Percentiles rank a stretch among this genome's conserved stretches.
phyloP scores from a whole-genome alignment of 1,139 yeast genomes.

The Meyerozyma smithsonii region DNA sequence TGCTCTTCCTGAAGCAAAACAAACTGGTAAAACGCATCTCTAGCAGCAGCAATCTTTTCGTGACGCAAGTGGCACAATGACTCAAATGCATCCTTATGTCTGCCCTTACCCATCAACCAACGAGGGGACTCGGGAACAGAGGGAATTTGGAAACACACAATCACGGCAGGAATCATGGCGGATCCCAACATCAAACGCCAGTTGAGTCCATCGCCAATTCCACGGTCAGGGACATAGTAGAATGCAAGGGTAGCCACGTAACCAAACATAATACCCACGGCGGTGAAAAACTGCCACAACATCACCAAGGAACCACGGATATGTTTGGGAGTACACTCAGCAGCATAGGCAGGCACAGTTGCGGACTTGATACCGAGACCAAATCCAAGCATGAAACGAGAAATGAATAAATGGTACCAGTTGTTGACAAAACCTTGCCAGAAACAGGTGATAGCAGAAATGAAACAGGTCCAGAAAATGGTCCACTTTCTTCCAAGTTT shows the following conservation, averaged over 20 bases:
- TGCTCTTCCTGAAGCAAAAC: slow-evolving; percentile 56
- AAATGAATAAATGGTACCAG: slow-evolving; percentile 75
- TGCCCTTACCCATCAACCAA: slow-evolving; percentile 26
- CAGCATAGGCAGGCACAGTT: slow-evolving; percentile 77
- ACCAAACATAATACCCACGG: slow-evolving; percentile 81
- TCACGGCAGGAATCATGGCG: slow-evolving; percentile 67
- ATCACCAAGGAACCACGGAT: slow-evolving; percentile 78
- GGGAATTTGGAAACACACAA: slow-evolving; percentile 64
- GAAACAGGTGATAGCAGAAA: slow-evolving; percentile 64
- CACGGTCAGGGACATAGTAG: slow-evolving; percentile 28
- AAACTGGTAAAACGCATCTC: slow-evolving; percentile 25
- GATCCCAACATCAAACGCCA: slow-evolving; percentile 85
- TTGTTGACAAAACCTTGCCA: slow-evolving; percentile 72
- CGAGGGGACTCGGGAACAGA: slow-evolving; percentile 33
- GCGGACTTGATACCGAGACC: slow-evolving; percentile 81
- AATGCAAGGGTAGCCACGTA: slow-evolving; percentile 66
- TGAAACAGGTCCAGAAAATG: slow-evolving; percentile 61
- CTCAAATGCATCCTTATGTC: slow-evolving; percentile 21
- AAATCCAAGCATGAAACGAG: slow-evolving; percentile 67
- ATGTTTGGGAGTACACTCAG: slow-evolving; percentile 73
- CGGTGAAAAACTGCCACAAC: slow-evolving; percentile 90
- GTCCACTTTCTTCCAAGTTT: slow-evolving; percentile 69
- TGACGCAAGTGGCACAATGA: slow-evolving; percentile 16
- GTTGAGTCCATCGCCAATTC: slow-evolving; percentile 49
- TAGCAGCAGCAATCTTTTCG: slow-evolving; percentile 21